These are phyloP conservation scores for Ganoderma multipileum DNA, from an alignment of 1,284 basidiomycete species.

Conservation along the genomic window DNA sequence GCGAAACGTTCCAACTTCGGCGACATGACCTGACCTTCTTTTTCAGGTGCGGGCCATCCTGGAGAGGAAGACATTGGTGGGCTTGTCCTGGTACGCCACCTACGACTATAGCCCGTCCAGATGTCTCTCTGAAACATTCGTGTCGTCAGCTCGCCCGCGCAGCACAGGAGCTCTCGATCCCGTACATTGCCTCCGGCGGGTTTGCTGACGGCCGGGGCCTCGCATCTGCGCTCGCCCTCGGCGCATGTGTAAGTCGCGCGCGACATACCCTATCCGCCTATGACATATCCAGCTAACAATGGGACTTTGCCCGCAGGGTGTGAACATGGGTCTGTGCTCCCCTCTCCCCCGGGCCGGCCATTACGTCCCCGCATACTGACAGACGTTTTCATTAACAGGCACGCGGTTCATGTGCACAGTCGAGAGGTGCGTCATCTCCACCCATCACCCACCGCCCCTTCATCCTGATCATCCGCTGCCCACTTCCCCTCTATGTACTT, in stretches of 20 bases:
- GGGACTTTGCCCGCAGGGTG: constrained; percentile 54
- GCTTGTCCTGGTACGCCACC: constrained; percentile 72
- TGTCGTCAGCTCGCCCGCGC: constrained; percentile 80
- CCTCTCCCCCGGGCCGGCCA: neutral
- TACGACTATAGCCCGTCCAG: constrained; percentile 27
- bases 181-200: constrained; percentile 91
- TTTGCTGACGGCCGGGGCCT: constrained; percentile 85
- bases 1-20: constrained; percentile 10
- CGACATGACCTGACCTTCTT: constrained; percentile 8
- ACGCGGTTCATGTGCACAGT: constrained; percentile 90
- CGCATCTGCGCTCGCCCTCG: constrained; percentile 83
- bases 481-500: neutral
- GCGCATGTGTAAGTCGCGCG: constrained; percentile 69
- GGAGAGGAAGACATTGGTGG: constrained; percentile 96
- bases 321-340: constrained; percentile 76
- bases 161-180: constrained; percentile 83
- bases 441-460: neutral
- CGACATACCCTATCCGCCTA: constrained; percentile 4
- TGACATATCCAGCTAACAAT: constrained; percentile 28
- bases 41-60: constrained; percentile 87
- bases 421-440: constrained; percentile 57
- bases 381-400: constrained; percentile 45
- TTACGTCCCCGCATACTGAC: constrained; percentile 11
- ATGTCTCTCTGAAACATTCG: neutral
- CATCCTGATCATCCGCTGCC: neutral